A percentile compares a stretch with the other conserved stretches of the same genome.
Evolutionary conservation across 805 yeast genomes (phyloP).

Genomic region (Lipomyces sp.): DNA sequence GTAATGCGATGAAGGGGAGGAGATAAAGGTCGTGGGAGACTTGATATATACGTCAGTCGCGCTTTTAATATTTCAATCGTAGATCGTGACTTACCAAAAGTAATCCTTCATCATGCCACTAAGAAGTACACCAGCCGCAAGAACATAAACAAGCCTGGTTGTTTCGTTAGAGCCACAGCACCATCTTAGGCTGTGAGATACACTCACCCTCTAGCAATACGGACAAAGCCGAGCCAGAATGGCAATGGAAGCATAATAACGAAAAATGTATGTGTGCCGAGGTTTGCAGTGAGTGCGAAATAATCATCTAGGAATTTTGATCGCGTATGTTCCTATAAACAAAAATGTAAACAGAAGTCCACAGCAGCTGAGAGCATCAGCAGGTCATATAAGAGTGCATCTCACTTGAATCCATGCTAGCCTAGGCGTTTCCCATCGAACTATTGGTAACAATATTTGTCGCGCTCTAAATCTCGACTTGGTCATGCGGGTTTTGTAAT

Average conservation of each 20-base stretch:
- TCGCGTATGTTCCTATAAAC: constrained; percentile 46
- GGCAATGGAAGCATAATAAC: constrained; percentile 86
- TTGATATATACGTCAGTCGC: constrained; percentile 1
- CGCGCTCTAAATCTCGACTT: constrained; percentile 62
- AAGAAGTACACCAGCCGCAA: constrained; percentile 60
- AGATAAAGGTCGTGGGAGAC: constrained; percentile 83
- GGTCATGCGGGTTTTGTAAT: constrained; percentile 64
- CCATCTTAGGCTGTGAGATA: neutral
- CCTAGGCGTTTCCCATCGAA: constrained; percentile 67
- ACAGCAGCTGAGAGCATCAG: neutral
- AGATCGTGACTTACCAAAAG: constrained; percentile 54
- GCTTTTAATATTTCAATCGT: neutral
- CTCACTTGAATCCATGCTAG: constrained; percentile 61
- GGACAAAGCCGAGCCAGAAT: constrained; percentile 73
- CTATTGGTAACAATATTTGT: constrained; percentile 55
- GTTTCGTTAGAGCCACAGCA: neutral
- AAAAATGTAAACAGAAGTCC: constrained; percentile 5
- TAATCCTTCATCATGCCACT: constrained; percentile 82
- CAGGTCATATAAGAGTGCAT: neutral
- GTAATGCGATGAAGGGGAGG: constrained; percentile 93
- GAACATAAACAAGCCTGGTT: constrained; percentile 55
- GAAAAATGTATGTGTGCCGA: constrained; percentile 93
- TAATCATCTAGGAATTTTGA: constrained; percentile 64
- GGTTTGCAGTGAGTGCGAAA: constrained; percentile 84
- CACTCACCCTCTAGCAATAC: constrained; percentile 58